Percentiles rank a stretch among this genome's conserved stretches.
Evolutionary conservation across 371 early-diverging fungal genomes (phyloP).

Genomic region (Mucor lusitanicus): DNA sequence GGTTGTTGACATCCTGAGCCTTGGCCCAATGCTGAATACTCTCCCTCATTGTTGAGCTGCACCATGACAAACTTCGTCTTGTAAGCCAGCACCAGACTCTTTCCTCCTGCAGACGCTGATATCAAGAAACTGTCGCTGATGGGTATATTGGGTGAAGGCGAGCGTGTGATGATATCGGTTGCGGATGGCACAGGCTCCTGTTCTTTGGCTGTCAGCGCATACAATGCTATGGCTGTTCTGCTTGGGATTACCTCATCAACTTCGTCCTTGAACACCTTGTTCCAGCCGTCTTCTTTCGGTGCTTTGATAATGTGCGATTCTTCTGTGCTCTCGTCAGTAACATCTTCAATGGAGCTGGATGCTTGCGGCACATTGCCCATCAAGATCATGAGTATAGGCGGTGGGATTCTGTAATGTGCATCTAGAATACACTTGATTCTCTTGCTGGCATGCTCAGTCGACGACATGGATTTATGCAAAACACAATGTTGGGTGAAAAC

Average conservation of each 20-base stretch:
- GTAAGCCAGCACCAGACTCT: slow-evolving; percentile 40
- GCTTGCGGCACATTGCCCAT: slow-evolving; percentile 49
- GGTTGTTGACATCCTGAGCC: slow-evolving; percentile 52
- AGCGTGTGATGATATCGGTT: slow-evolving; percentile 22
- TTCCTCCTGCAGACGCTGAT: slow-evolving; percentile 42
- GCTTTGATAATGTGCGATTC: slow-evolving; percentile 22
- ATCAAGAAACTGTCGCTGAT: slow-evolving; percentile 34
- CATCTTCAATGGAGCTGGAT: slow-evolving; percentile 42
- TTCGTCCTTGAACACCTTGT: slow-evolving; percentile 48
- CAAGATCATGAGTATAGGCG: slow-evolving; percentile 44
- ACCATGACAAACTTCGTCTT: slow-evolving; percentile 48
- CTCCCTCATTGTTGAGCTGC: slow-evolving; percentile 40
- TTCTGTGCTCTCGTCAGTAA: slow-evolving; percentile 28
- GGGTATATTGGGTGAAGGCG: slow-evolving; percentile 26
- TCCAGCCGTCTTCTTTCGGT: slow-evolving; percentile 43
- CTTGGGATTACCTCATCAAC: slow-evolving; percentile 34
- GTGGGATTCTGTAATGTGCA: slow-evolving; percentile 42
- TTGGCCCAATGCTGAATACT: slow-evolving; percentile 55
- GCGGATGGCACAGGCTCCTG: slow-evolving; percentile 9
- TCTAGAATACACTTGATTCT: slow-evolving; percentile 40
- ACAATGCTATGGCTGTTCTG: not conserved
- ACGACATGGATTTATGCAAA: not conserved
- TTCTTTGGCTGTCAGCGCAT: not conserved
- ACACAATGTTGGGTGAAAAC: not conserved
- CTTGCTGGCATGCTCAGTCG: not conserved